phyloP scores from a whole-genome alignment of 257 asterid species.

The Capsicum pubescens region DNA sequence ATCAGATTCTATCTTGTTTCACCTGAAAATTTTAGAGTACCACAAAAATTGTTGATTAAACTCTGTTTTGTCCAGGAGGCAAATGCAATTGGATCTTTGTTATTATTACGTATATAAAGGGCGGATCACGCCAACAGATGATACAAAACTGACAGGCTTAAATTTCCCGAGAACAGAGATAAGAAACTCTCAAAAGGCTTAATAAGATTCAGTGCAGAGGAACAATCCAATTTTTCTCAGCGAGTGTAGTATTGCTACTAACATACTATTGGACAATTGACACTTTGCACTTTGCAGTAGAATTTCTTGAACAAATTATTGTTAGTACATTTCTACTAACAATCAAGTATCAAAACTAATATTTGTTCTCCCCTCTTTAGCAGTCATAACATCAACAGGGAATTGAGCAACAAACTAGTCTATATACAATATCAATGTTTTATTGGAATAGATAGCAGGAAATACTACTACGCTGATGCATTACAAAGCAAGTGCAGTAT shows the following conservation, averaged over 20 bases:
- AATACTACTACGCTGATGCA: background rate
- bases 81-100: background rate
- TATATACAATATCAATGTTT: background rate
- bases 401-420: background rate
- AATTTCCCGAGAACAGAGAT: background rate
- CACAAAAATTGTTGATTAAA: background rate
- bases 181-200: no score
- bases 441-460: background rate
- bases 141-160: background rate
- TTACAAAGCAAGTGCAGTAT: background rate
- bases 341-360: no score
- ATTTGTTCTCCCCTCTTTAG: no score
- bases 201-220: no score
- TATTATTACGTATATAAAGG: background rate
- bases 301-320: background rate
- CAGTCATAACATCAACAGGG: background rate
- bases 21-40: background rate
- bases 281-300: background rate
- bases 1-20: background rate
- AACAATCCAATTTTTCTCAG: no score
- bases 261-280: background rate
- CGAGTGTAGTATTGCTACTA: no score
- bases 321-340: background rate
- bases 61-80: background rate
- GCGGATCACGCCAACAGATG: background rate